Conservation (phyloP, 140 eudicot genomes). For the Oenanthe javanica region DNA sequence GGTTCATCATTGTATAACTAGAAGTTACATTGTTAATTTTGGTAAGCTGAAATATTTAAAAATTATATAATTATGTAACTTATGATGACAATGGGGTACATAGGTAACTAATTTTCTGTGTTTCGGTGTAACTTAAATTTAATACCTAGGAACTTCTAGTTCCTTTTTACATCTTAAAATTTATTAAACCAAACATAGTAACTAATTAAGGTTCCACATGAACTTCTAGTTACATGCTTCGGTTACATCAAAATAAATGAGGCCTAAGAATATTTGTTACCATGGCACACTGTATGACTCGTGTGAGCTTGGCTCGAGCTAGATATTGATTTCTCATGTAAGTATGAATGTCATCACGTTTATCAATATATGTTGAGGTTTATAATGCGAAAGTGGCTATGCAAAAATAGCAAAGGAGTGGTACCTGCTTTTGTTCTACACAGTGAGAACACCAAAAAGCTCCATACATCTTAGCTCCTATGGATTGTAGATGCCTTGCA, state of each 20-base stretch:
- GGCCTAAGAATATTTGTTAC: too few relatives aligned
- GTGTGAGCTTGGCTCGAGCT: too few relatives aligned
- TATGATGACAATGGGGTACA: neutral
- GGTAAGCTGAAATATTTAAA: neutral
- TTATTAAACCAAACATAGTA: neutral
- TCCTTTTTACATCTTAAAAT: neutral
- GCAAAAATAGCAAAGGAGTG: neutral
- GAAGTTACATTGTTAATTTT: neutral
- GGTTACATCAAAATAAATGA: neutral
- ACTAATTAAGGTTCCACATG: neutral
- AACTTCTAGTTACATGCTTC: neutral
- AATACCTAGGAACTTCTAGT: neutral
- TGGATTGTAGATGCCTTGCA: constrained; percentile 69
- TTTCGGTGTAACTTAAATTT: neutral
- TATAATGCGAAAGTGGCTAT: neutral
- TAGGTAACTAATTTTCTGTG: neutral
- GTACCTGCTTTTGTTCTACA: constrained; percentile 90
- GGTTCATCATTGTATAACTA: neutral
- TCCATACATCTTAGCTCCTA: constrained; percentile 97
- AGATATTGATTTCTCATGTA: too few relatives aligned
- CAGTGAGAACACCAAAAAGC: constrained; percentile 99
- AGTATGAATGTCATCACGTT: too few relatives aligned
- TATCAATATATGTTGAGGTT: neutral
- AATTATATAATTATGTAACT: neutral
- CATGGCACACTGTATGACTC: too few relatives aligned